Base-by-base conservation (phyloP, 305 asterid genomes). In the Fraxinus xanthoxyloides region DNA sequence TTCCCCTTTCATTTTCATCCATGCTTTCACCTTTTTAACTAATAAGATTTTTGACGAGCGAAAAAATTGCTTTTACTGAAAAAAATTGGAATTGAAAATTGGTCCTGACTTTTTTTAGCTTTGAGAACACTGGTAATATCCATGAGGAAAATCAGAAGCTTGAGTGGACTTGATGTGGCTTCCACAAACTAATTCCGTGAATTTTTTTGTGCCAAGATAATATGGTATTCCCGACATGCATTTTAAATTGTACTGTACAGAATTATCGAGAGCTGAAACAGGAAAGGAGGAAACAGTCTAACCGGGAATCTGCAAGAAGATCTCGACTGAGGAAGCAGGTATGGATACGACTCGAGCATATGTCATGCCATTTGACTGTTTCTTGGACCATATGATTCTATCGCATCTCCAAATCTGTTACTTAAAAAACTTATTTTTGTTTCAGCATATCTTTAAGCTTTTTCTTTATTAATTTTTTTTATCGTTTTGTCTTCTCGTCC, bases 311-410 rank as follows among this genome's bases (percentile, higher is more conserved):
- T 82, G 99, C 99, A 9, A 89, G 99, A 88, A 87, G 99, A 88
- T 96, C 99, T 79, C 87, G 99, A 82, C 91, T 96, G 85, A 91
- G 98, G 91, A 96, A 96, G 84, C 98, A 96, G 98, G 99, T 92
- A 81, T 63, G 40, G 10, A n/a, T n/a, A 32, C 21, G 76, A 30
- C 78, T 65, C 36, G 0, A 56, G 67, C 67, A 56, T n/a, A 19
- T 56, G 26, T 7, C 28, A 6, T 56, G 2, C 7, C 67, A 56
- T 6, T 7, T 9, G 28, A 56, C 28, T 56, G 10, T 56, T 56
- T 56, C 67, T 56, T 19, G 28, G 10, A 56, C 67, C 28, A 56
- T 56, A 56, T 56, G 67, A 2, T 56, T 19, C 28, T 56, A 7
- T 54, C 7, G 26, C 26, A 9, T 54, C 73, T 79, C 19, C 59